Base-by-base conservation (phyloP, 2,329 filamentous ascomycete genomes). In the Pseudogymnoascus sp. region DNA sequence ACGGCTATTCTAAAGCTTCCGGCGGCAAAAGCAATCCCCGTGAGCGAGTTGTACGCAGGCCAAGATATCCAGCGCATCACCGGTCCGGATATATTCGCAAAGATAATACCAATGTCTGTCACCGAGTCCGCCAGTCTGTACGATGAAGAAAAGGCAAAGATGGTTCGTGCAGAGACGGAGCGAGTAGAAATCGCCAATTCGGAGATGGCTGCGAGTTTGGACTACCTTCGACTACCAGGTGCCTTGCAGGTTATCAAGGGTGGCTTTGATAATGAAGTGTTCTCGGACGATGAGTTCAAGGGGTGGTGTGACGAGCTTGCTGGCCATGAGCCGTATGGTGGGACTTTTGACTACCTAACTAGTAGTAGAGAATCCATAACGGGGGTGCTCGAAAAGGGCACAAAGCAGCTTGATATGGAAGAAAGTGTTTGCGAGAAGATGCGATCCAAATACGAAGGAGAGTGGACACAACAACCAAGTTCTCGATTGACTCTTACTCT, bases 371-470 rank as follows among this genome's bases (percentile, higher is more conserved):
- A 89, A 17, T 82, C 84, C 1, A 89, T 97, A 11, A 75, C 91
- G 26, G 80, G 81, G 2, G 83, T 86, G 2, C 76, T 99, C 63
- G 92, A 97, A 64, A 85, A 84, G 64, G 91, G 91, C 70, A 87
- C 87, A 63, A 96, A 96, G 74, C 90, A 96, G 71, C 78, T 99
- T 44, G 95, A 99, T 69, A 92, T 95, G 86, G 95, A 99, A 75
- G 96, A 97, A 77, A 96, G 91, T 63, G 91, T 97, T 0, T 99
- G 95, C 74, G 95, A 99, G 75, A 99, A 97, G 80, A 99, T 99
- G 95, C 86, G 95, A 57, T 96, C 92, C 11, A 99, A 99, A 74
- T 97, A 97, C 74, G 93, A 93, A 63, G 83, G 82, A 28, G 93
- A 97, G 63, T 99, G 95, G 95, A 96, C 91, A 17, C 95, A 99